A percentile compares a stretch with the other conserved stretches of the same genome.
phyloP scores from a whole-genome alignment of 1,139 yeast species.

The Maudiozyma humilis region DNA sequence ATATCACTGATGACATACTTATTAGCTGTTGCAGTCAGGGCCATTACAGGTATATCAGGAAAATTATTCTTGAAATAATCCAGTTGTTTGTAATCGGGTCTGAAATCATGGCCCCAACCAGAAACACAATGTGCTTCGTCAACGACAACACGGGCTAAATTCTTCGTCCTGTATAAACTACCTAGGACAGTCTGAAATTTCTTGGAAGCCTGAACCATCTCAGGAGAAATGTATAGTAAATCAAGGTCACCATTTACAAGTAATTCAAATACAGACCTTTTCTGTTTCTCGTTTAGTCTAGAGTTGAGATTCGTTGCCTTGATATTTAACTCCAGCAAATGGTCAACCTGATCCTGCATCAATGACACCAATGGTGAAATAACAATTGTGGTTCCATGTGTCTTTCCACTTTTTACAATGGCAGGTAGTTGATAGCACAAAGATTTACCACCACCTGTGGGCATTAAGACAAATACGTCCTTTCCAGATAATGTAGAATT shows the following conservation, averaged over 20 bases:
- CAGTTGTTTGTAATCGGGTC: slow-evolving; percentile 89
- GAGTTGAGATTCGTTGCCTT: slow-evolving; percentile 86
- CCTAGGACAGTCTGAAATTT: slow-evolving; percentile 59
- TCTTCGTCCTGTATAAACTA: slow-evolving; percentile 44
- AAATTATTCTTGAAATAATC: slow-evolving; percentile 61
- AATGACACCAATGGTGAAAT: slow-evolving; percentile 89
- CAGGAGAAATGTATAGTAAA: slow-evolving; percentile 85
- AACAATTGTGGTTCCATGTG: slow-evolving; percentile 81
- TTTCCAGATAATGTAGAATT: slow-evolving; percentile 69
- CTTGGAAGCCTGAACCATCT: slow-evolving; percentile 74
- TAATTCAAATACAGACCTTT: slow-evolving; percentile 51
- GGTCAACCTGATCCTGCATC: slow-evolving; percentile 96
- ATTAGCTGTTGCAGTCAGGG: slow-evolving; percentile 95
- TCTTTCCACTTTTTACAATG: slow-evolving; percentile 60
- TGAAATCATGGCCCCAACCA: slow-evolving; percentile 97
- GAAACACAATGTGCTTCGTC: slow-evolving; percentile 99
- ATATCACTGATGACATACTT: slow-evolving; percentile 84
- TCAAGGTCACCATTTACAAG: slow-evolving; percentile 61
- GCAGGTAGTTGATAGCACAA: slow-evolving; percentile 95
- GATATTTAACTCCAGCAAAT: slow-evolving; percentile 56
- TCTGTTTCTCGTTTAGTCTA: slow-evolving; percentile 54
- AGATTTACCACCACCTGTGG: slow-evolving; percentile 98
- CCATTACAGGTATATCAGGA: slow-evolving; percentile 85
- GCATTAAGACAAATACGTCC: slow-evolving; percentile 94
- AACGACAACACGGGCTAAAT: slow-evolving; percentile 78